Percentiles rank a stretch among this genome's conserved stretches.
phyloP scores from a whole-genome alignment of 2,329 filamentous ascomycete genomes.

The Aspergillus terreus region DNA sequence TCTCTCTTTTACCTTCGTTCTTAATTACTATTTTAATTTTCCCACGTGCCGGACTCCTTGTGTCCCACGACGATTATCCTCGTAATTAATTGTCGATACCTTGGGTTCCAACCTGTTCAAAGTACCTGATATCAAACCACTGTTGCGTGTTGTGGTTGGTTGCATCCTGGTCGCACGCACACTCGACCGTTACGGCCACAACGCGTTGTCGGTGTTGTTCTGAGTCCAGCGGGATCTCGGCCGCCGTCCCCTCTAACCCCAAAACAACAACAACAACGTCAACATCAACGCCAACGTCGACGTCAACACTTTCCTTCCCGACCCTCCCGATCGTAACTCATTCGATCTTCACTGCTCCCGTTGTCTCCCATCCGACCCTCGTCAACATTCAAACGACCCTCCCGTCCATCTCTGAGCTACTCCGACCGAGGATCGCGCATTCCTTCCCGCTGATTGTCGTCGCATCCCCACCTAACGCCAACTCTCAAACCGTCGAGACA shows the following conservation, averaged over 20 bases:
- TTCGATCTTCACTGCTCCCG: neutral
- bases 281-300: neutral
- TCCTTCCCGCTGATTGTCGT: neutral
- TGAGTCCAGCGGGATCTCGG: slow-evolving; percentile 9
- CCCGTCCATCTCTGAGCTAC: neutral
- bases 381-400: neutral
- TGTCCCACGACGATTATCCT: neutral
- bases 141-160: slow-evolving; percentile 13
- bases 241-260: slow-evolving; percentile 1
- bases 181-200: slow-evolving; percentile 13
- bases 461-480: neutral
- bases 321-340: neutral
- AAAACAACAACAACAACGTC: slow-evolving; percentile 4
- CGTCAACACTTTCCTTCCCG: neutral
- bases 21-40: slow-evolving; percentile 9
- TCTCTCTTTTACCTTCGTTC: slow-evolving; percentile 12
- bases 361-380: neutral
- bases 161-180: slow-evolving; percentile 16
- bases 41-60: slow-evolving; percentile 5
- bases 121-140: too few relatives aligned
- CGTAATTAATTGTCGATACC: slow-evolving; percentile 3
- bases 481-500: neutral
- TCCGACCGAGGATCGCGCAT: slow-evolving; percentile 5
- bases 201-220: slow-evolving; percentile 18
- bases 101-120: neutral